These are phyloP conservation scores for Linnemannia zychae DNA, from an alignment of 192 early-diverging fungal species.

Conservation along the genomic window DNA sequence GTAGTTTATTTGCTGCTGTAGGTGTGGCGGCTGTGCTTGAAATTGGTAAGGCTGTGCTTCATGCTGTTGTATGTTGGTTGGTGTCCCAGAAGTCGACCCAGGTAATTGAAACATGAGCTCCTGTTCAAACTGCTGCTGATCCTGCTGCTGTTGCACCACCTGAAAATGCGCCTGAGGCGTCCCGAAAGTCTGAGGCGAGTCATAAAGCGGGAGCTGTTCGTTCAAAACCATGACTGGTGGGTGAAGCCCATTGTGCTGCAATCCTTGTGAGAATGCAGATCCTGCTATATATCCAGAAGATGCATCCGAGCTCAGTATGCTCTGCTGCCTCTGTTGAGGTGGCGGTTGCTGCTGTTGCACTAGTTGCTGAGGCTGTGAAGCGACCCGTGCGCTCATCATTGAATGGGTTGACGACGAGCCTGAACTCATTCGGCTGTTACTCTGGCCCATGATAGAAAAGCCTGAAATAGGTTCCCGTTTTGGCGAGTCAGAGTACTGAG, in stretches of 20 bases:
- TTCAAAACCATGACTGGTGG: neutral
- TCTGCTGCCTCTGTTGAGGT: neutral
- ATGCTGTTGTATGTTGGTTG: conserved; percentile 4
- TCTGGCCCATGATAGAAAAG: neutral
- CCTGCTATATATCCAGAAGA: neutral
- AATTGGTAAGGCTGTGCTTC: neutral
- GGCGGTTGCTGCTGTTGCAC: conserved; percentile 2
- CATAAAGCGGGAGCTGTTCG: neutral
- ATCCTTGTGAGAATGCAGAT: neutral
- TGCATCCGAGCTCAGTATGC: neutral
- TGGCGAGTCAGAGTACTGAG: neutral
- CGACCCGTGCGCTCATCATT: neutral
- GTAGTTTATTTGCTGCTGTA: neutral
- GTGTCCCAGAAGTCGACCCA: neutral
- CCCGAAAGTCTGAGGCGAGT: neutral
- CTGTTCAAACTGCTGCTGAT: conserved; percentile 13
- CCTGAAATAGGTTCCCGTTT: neutral
- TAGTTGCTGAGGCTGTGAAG: conserved; percentile 10
- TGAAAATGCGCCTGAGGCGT: neutral
- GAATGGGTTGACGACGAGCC: neutral
- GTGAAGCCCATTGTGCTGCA: neutral
- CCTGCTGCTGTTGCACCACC: conserved; percentile 17
- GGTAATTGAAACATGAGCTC: neutral
- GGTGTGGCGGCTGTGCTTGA: neutral
- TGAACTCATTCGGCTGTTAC: neutral